Base-by-base conservation (phyloP, 1,284 basidiomycete genomes). In the Neolentinus lepideus region DNA sequence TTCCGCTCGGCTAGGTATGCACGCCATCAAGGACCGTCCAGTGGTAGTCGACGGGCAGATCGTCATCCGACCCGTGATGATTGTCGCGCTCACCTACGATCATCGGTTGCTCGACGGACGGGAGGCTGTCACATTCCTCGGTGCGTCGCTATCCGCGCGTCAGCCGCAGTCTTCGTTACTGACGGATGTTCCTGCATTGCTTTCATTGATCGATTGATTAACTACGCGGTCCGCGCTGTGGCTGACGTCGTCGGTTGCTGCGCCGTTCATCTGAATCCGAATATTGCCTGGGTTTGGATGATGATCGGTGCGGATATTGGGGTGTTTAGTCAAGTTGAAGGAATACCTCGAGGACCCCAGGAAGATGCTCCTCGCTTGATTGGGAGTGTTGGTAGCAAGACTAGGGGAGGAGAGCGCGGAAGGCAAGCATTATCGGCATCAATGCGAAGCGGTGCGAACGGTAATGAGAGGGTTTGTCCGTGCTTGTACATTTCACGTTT, bases 101-200 rank as follows among this genome's bases (percentile, higher is more conserved):
- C 96, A 99, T 76, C 83, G 96, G 62, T 75, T 99, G 66, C 81
- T 99, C 62, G 96, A 99, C 68, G 96, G 96, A 50, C 81, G 96
- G 65, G 96, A 99, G 75, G 96, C 92, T 38, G 92, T 95, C 57
- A 97, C 94, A 38, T 98, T 99, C 93, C 87, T 99, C 61, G 93
- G 93, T 92, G 66, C 67, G 88, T 75, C 48, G 12, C 38, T 21
- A 21, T 43, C 38, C 19, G 16, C 38, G 6, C 38, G 38, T 43
- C 38, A 43, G 12, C 19, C 8, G 38, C 38, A n/a, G 38, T 16
- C 12, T n/a, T 16, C 4, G 38, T 21, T 43, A 16, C 38, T 43
- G 38, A 43, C 16, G 38, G 38, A n/a, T 43, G 12, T 12, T 12
- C 6, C 6, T 31, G 38, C 38, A 43, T 43, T 43, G 31, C 52